Evolutionary conservation across 2,329 filamentous ascomycete species (phyloP), one percentile per base, ranked within the genome.

Genomic region (Diaporthe sp.): DNA sequence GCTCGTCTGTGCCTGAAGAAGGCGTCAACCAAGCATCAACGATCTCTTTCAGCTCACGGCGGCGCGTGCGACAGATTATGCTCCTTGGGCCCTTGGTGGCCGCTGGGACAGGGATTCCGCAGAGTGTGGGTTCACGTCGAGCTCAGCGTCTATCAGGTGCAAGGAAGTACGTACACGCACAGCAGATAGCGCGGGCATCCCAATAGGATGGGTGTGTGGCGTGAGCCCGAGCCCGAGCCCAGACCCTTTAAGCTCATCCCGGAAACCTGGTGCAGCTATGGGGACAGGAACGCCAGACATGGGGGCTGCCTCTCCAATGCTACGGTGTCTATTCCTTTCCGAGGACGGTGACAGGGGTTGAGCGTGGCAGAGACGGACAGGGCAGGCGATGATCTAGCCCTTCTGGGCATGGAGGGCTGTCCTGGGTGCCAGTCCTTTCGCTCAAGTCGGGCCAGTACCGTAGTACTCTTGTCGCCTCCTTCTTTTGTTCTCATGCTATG

Each of bases 211-310:
- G 71, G 17, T 65, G 55, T 22, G 72, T 70, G 65, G 72, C 63
- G 61, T 58, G 53, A 72, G 68, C 71, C 73, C 75, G 75, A 76
- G 75, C 65, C 74, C 76, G 71, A 74, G 72, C 76, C 71, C 71
- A 68, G 65, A 57, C 55, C 67, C 71, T 76, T 74, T 76, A 78
- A 78, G 76, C 77, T 75, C 78, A 79, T 80, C 77, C 79, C 79
- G 78, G 79, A 78, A 74, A 77, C 76, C 74, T 79, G 75, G 77
- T 77, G 78, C 78, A 77, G 72, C 72, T 72, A 73, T 74, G 63
- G 63, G 73, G 58, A 57, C 73, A 63, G 73, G 73, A 73, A 73
- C 71, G 51, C 51, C 71, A 55, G 71, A 63, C 71, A 73, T 65
- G 71, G 71, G 71, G 71, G 58, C 71, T 51, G n/a, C 58, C 71